phyloP scores from a whole-genome alignment of 2,329 filamentous ascomycete species.

The Rachicladosporium sp. region DNA sequence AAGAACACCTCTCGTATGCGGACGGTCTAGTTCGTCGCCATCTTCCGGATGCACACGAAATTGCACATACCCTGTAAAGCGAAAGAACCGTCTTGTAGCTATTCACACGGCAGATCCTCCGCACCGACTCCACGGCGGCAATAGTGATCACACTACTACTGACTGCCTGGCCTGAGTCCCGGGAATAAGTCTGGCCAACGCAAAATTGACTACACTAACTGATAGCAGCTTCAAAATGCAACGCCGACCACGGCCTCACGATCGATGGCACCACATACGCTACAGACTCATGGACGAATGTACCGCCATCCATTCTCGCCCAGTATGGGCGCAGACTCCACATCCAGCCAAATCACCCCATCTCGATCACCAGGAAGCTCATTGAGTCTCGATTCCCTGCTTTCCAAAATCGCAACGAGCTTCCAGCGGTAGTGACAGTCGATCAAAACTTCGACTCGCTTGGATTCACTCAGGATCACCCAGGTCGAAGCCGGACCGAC shows the following conservation, averaged over 20 bases:
- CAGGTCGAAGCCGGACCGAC: constrained; percentile 74
- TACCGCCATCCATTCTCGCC: constrained; percentile 60
- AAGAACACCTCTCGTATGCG: too few species aligned
- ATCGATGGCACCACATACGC: constrained; percentile 53
- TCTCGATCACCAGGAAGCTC: constrained; percentile 79
- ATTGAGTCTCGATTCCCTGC: constrained; percentile 80
- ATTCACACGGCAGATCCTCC: too few species aligned
- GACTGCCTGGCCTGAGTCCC: too few species aligned
- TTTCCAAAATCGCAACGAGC: constrained; percentile 65
- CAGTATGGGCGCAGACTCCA: constrained; percentile 72
- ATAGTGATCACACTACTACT: too few species aligned
- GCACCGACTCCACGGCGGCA: too few species aligned
- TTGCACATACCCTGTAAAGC: too few species aligned
- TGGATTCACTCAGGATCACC: constrained; percentile 77
- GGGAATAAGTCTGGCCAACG: too few species aligned
- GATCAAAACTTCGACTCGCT: constrained; percentile 93
- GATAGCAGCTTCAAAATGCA: neutral
- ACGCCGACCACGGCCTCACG: constrained; percentile 17
- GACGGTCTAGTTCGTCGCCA: too few species aligned
- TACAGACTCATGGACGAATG: constrained; percentile 76
- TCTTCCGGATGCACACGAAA: too few species aligned
- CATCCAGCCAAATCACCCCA: constrained; percentile 77
- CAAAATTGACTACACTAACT: too few species aligned
- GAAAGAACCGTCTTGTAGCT: too few species aligned
- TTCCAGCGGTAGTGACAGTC: constrained; percentile 74